phyloP scores from a whole-genome alignment of 2,329 filamentous ascomycete genomes.

The Mycogone perniciosa region DNA sequence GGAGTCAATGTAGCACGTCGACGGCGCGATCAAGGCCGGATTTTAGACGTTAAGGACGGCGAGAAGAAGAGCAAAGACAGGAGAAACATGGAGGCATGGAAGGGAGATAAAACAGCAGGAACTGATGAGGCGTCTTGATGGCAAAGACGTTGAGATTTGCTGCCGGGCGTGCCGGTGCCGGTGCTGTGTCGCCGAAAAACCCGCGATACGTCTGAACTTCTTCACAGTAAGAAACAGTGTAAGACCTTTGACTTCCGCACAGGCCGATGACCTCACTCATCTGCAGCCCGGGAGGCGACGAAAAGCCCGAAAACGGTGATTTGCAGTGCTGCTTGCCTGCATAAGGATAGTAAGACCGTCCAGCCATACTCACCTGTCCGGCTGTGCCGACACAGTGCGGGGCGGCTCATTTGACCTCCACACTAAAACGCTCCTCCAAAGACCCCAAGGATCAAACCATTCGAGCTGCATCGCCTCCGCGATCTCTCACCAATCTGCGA shows the following conservation, averaged over 20 bases:
- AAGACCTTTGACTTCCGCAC: background rate
- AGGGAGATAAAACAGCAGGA: background rate
- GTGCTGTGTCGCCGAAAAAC: background rate
- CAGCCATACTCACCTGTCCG: background rate
- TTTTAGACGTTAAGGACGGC: background rate
- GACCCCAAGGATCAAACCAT: no score
- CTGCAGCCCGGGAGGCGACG: background rate
- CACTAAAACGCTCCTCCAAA: no score
- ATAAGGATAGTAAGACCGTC: background rate
- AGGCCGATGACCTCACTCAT: constrained; percentile 1
- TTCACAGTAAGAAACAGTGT: background rate
- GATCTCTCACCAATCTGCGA: no score
- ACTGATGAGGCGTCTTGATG: background rate
- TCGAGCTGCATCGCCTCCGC: no score
- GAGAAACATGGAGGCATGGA: background rate
- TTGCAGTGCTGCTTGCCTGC: background rate
- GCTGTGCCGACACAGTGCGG: background rate
- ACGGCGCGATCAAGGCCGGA: background rate
- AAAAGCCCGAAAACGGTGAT: background rate
- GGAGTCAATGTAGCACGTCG: background rate
- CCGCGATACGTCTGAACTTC: background rate
- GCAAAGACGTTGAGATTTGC: background rate
- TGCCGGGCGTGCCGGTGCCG: background rate
- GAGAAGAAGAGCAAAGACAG: background rate
- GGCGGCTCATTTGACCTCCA: background rate